Conservation (phyloP, 371 early-diverging fungal species). For the Chytridiales sp. region DNA sequence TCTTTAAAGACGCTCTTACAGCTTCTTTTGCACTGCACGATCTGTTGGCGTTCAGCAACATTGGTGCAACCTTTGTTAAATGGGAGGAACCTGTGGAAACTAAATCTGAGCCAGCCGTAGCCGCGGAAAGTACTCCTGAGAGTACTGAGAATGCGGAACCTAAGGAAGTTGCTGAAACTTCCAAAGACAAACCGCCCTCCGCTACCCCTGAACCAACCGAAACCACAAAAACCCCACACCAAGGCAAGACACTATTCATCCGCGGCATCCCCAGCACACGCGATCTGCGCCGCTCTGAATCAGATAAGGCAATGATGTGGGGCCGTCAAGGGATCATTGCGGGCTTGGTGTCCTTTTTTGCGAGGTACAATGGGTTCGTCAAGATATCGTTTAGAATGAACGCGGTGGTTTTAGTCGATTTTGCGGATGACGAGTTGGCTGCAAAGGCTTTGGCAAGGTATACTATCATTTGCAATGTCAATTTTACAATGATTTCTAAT, state of each 20-base stretch:
- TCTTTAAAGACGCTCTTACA: constrained; percentile 8
- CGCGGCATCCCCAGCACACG: background rate
- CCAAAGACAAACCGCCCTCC: background rate
- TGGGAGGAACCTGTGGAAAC: no score
- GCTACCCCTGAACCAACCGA: background rate
- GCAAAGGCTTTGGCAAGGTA: background rate
- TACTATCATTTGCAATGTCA: background rate
- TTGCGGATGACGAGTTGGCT: constrained; percentile 1
- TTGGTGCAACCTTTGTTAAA: background rate
- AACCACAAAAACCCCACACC: background rate
- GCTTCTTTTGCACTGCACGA: constrained; percentile 18
- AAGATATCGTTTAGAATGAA: constrained; percentile 10
- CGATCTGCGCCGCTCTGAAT: background rate
- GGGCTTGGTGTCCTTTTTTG: constrained; percentile 9
- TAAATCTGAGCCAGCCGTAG: no score
- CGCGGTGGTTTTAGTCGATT: constrained; percentile 10
- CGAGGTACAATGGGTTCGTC: constrained; percentile 5
- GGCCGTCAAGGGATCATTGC: constrained; percentile 8
- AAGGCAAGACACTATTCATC: background rate
- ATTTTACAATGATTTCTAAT: no score
- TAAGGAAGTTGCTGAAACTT: background rate
- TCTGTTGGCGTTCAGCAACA: background rate
- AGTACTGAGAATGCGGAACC: no score
- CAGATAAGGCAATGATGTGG: background rate
- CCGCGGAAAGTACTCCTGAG: no score